Evolutionary conservation across 305 asterid genomes (phyloP).

Genomic region (Fraxinus greggii): DNA sequence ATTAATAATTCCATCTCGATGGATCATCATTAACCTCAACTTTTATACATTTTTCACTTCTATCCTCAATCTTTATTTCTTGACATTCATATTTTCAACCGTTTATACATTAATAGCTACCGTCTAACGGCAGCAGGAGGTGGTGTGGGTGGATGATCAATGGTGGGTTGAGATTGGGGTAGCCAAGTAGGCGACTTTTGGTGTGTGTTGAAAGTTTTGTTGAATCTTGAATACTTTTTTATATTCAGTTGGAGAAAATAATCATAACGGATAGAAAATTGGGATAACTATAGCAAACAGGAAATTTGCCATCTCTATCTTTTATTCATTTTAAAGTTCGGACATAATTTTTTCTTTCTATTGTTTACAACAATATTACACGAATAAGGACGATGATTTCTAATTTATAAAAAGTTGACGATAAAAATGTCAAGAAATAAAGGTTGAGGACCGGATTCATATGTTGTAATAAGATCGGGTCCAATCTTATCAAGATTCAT

Average conservation of each 20-base stretch:
- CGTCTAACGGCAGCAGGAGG: not conserved
- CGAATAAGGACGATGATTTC: not conserved
- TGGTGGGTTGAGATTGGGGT: not conserved
- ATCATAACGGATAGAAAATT: not conserved
- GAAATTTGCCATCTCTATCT: not conserved
- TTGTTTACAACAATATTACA: not conserved
- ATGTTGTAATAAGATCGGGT: not conserved
- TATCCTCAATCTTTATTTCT: too few species aligned
- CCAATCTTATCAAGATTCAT: not conserved
- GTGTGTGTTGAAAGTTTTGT: not conserved
- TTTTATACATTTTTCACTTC: too few species aligned
- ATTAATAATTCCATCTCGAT: not conserved
- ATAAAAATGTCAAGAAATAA: not conserved
- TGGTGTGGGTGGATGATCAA: not conserved
- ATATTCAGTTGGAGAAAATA: not conserved
- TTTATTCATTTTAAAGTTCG: not conserved
- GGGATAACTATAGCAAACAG: too few species aligned
- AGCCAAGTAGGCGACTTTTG: not conserved
- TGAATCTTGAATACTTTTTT: not conserved
- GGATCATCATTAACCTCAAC: not conserved
- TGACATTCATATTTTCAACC: not conserved
- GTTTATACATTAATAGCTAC: too few species aligned
- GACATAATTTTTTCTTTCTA: not conserved
- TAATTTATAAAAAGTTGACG: too few species aligned
- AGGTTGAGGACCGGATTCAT: not conserved